Evolutionary conservation across 1,139 yeast species (phyloP), one percentile per base, ranked within the genome.

Genomic region (Yamadazyma diospyri): DNA sequence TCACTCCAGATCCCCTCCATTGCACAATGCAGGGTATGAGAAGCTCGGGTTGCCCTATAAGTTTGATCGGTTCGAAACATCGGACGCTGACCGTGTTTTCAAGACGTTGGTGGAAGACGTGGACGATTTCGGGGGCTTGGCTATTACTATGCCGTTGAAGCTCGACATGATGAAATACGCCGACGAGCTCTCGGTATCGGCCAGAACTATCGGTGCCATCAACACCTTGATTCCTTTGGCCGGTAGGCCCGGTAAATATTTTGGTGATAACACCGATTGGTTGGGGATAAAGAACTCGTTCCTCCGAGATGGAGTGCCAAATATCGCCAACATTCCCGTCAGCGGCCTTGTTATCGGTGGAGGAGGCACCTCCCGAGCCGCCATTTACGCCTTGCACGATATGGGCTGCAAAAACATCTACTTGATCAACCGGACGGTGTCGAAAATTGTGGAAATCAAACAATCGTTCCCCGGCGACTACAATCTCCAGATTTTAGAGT

Each of bases 321-420:
- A 62, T 27, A 43, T 61, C 36, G 54, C 52, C 12, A 47, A 55
- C 31, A 40, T 53, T 11, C 45, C 54, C 5, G 57, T 68, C 13
- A 66, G 70, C 37, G 94, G 88, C 26, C 65, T 92, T 40, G 82
- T 92, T 33, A 68, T 92, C 45, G 99, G 99, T 31, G 96, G 95
- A 18, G 99, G 99, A 27, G 99, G 99, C 30, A 89, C 99, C 23
- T 81, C 96, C 0, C 76, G 97, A 51, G 97, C 98, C 25, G 98
- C 97, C 1, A 78, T 86, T 16, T 89, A 75, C 56, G 97, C 98
- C 1, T 70, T 92, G 48, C 76, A 80, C 50, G 57, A 76, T 42
- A 64, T 92, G 65, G 97, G 97, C 2, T 87, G 94, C 54, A 50
- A 66, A 25, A 76, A 70, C 45, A 84, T 92, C 40, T 88, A 80